phyloP scores from a whole-genome alignment of 768 basidiomycete species.

The Rhizopogon vesiculosus region DNA sequence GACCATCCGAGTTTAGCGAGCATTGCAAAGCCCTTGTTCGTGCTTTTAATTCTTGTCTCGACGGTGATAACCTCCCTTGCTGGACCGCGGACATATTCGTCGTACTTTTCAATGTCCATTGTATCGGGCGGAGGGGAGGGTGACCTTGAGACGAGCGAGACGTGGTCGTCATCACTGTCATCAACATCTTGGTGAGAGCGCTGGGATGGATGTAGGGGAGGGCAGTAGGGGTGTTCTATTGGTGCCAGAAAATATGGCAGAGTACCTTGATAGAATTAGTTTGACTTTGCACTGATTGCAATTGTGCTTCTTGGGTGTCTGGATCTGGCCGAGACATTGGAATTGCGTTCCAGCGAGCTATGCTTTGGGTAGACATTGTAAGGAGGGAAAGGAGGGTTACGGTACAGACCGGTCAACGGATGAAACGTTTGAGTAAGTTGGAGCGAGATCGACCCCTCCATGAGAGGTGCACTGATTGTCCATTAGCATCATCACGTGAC shows the following conservation, averaged over 20 bases:
- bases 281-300: constrained; percentile 13
- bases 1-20: constrained; percentile 81
- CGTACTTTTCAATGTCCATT: constrained; percentile 64
- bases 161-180: constrained; percentile 57
- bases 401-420: neutral
- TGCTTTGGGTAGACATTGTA: constrained; percentile 57
- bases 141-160: constrained; percentile 70
- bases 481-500: neutral
- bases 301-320: constrained; percentile 19
- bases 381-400: neutral
- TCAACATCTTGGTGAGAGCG: constrained; percentile 39
- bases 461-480: neutral
- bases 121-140: constrained; percentile 62
- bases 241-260: constrained; percentile 43
- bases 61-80: constrained; percentile 70
- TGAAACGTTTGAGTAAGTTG: too few relatives aligned
- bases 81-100: constrained; percentile 51
- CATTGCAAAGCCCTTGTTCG: constrained; percentile 79
- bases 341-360: constrained; percentile 74
- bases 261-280: constrained; percentile 61
- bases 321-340: constrained; percentile 37
- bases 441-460: neutral
- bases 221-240: constrained; percentile 49
- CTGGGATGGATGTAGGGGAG: constrained; percentile 48
- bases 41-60: constrained; percentile 73